These are phyloP conservation scores for Talaromyces nanjingensis DNA, from an alignment of 495 filamentous ascomycete genomes.

Conservation along the genomic window DNA sequence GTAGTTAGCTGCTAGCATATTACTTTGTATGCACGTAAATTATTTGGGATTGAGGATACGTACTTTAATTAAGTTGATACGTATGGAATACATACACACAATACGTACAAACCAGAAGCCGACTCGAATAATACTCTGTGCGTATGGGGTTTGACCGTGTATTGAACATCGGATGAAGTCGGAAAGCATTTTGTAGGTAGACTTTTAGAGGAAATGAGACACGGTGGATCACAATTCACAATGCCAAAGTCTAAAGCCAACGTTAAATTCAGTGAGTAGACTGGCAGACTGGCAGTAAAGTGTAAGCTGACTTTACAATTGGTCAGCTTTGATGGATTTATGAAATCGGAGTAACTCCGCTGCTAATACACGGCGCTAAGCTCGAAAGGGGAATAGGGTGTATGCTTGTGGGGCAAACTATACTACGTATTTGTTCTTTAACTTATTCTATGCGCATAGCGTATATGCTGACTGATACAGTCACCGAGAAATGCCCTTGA, in stretches of 20 bases:
- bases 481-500: background rate
- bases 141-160: background rate
- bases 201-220: background rate
- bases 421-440: background rate
- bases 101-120: background rate
- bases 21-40: background rate
- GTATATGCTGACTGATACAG: background rate
- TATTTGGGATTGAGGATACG: background rate
- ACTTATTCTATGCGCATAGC: background rate
- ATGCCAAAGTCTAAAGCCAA: background rate
- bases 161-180: background rate
- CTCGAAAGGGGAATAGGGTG: background rate
- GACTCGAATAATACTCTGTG: no score
- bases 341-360: background rate
- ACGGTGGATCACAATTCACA: background rate
- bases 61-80: no score
- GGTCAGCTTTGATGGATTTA: background rate
- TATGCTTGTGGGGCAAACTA: background rate
- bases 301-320: background rate
- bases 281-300: background rate
- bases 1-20: background rate
- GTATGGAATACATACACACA: no score
- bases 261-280: background rate
- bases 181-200: background rate
- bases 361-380: background rate